Percentiles rank a stretch among this genome's conserved stretches.
Conservation (phyloP, 2,329 filamentous ascomycete species). For the Grosmannia clavigera region DNA sequence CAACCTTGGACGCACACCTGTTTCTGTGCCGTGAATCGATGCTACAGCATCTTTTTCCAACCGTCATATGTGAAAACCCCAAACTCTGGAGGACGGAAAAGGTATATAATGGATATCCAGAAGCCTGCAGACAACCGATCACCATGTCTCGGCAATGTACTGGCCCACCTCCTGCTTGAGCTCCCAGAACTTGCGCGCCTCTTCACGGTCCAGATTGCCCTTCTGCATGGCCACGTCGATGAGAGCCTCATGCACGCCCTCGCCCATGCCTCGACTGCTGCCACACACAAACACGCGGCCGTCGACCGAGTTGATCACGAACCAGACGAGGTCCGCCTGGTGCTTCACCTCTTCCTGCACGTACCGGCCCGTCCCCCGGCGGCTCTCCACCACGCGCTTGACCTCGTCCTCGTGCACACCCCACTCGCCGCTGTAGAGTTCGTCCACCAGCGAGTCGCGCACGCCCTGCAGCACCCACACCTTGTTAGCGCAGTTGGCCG, state of each 20-base stretch:
- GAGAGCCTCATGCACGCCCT: constrained; percentile 80
- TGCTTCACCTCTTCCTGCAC: constrained; percentile 89
- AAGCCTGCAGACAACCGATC: constrained; percentile 6
- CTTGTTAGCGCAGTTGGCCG: constrained; percentile 93
- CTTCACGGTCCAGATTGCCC: constrained; percentile 70
- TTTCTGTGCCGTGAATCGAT: background rate
- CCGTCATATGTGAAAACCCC: background rate
- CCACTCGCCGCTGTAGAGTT: constrained; percentile 94
- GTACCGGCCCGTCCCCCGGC: constrained; percentile 69
- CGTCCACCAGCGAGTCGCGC: constrained; percentile 86
- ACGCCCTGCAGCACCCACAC: constrained; percentile 94
- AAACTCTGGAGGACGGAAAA: background rate
- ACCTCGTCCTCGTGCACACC: constrained; percentile 83
- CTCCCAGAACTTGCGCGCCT: constrained; percentile 79
- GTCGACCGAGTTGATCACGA: constrained; percentile 91
- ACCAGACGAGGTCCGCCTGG: constrained; percentile 96
- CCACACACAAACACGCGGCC: constrained; percentile 95
- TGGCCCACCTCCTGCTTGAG: constrained; percentile 86
- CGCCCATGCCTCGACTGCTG: constrained; percentile 91
- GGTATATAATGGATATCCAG: background rate
- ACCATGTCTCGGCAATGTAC: constrained; percentile 82
- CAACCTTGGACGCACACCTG: background rate
- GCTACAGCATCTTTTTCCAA: background rate
- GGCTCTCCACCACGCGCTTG: constrained; percentile 69
- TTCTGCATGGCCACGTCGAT: constrained; percentile 87